Evolutionary conservation across 257 asterid species (phyloP).

Genomic region (Plantago elongata): DNA sequence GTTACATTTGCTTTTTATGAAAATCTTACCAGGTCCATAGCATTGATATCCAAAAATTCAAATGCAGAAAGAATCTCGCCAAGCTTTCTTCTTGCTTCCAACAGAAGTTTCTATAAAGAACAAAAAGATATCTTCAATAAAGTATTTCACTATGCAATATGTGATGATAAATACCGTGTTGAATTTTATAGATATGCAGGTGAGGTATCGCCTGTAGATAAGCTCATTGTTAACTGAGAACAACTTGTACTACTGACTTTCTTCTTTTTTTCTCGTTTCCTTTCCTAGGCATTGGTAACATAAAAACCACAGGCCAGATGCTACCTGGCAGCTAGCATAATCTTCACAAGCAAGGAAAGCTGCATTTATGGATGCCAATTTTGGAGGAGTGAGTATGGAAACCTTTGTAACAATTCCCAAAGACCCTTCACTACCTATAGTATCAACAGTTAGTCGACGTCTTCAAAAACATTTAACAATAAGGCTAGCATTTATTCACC

Average conservation of each 20-base stretch:
- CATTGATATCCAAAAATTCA: conserved; percentile 77
- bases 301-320: neutral
- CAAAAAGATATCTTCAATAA: conserved; percentile 20
- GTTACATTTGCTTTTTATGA: neutral
- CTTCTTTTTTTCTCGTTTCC: too few relatives aligned
- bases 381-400: conserved; percentile 92
- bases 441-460: conserved; percentile 20
- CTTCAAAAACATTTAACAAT: conserved; percentile 17
- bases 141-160: conserved; percentile 11
- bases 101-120: conserved; percentile 60
- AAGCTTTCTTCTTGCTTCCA: conserved; percentile 80
- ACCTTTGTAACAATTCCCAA: conserved; percentile 90
- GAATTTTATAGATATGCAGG: neutral
- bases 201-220: conserved; percentile 5
- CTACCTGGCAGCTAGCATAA: conserved; percentile 94
- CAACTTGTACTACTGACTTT: too few relatives aligned
- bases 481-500: conserved; percentile 41
- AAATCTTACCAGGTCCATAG: conserved; percentile 83
- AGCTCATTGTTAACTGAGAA: neutral
- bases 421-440: conserved; percentile 96
- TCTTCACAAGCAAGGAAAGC: conserved; percentile 94
- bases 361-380: conserved; percentile 75
- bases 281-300: too few relatives aligned
- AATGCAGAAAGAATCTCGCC: conserved; percentile 98
- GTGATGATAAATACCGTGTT: neutral